phyloP scores from a whole-genome alignment of 306 rosid genomes.

The Castanopsis chinensis region DNA sequence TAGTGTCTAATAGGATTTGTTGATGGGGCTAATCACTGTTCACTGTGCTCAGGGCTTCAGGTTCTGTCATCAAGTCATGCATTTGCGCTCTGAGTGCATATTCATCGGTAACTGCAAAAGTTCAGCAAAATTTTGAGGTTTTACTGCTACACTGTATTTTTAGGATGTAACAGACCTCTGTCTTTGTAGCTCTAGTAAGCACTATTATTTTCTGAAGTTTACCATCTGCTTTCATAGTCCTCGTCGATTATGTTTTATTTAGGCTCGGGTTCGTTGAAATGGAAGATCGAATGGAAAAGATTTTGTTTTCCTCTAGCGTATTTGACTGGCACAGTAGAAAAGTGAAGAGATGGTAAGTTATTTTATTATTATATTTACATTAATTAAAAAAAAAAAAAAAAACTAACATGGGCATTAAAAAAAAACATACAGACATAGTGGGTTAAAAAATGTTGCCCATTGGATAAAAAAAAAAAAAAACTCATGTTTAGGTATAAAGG shows the following conservation, averaged over 20 bases:
- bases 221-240: background rate
- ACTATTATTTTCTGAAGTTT: background rate
- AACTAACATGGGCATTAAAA: too few species aligned
- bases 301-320: too few species aligned
- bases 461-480: too few species aligned
- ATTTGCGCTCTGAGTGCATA: background rate
- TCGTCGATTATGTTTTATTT: background rate
- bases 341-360: too few species aligned
- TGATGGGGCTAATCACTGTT: too few species aligned
- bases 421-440: too few species aligned
- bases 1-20: background rate
- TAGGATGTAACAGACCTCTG: background rate
- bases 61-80: background rate
- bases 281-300: too few species aligned
- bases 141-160: background rate
- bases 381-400: too few species aligned
- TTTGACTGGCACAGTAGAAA: too few species aligned
- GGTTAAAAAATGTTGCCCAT: too few species aligned
- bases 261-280: background rate
- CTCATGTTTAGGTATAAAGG: too few species aligned
- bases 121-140: slow-evolving; percentile 1
- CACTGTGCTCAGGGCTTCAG: background rate
- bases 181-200: background rate
- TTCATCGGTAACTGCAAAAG: background rate
- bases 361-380: too few species aligned